phyloP scores from a whole-genome alignment of 2,329 filamentous ascomycete genomes.

The Neospermospora avenae region DNA sequence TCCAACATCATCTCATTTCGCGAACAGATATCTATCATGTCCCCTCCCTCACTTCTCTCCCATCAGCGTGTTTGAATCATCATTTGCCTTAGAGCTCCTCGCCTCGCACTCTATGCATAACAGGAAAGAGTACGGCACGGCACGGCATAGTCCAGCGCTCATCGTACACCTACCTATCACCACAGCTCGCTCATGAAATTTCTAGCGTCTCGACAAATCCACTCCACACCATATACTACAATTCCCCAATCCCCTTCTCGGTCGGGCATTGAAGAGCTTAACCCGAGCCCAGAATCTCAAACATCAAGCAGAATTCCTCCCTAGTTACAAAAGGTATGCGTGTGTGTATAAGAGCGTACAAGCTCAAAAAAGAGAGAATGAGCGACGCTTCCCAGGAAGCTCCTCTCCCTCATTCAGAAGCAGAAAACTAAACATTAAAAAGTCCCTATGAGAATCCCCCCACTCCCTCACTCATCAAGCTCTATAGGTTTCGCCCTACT shows the following conservation, averaged over 20 bases:
- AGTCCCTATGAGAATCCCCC: slow-evolving; percentile 6
- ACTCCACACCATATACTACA: not conserved
- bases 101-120: slow-evolving; percentile 23
- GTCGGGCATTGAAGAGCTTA: not conserved
- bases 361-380: not conserved
- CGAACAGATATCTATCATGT: not conserved
- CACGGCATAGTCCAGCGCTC: not conserved
- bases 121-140: not conserved
- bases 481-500: slow-evolving; percentile 30
- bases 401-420: not conserved
- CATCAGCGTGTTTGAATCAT: too few species aligned
- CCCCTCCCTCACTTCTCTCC: too few species aligned
- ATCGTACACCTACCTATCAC: not conserved
- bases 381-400: not conserved
- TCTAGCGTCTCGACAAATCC: not conserved
- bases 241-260: not conserved
- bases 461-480: slow-evolving; percentile 24
- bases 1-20: not conserved
- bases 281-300: not conserved
- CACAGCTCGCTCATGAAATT: too few species aligned
- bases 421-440: slow-evolving; percentile 24
- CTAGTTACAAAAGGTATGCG: not conserved
- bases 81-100: too few species aligned
- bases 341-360: not conserved
- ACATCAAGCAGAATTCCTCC: too few species aligned